Base-by-base conservation (phyloP, 2,329 filamentous ascomycete species). In the Metarhizium humberi region DNA sequence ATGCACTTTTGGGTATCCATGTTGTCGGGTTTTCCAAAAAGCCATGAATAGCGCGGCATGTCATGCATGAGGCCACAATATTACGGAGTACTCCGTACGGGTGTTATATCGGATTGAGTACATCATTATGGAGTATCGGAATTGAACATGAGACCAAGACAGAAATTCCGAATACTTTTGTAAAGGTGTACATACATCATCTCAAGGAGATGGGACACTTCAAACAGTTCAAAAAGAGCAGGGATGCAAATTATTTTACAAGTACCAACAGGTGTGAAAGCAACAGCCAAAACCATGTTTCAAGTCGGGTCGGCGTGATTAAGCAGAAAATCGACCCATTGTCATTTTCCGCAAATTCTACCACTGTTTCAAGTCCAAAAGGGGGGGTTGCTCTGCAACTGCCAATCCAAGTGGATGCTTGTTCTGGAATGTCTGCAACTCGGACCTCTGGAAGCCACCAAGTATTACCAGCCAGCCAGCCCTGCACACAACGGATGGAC, bases 41-140 rank as follows among this genome's bases (percentile, higher is more conserved):
- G 51, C 40, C 36, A 53, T 50, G 4, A 47, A 13, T 29, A 14
- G 34, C 10, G 38, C 50, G 60, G 61, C 60, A 62, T 58, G 60
- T 55, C 58, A 59, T 61, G 57, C 60, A 61, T 62, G 55, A 50
- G 55, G 54, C 59, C 51, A 57, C 59, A 40, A 4, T 40, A 14
- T 16, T 13, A 16, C 8, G 38, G 8, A 40, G 10, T 40, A 13
- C 8, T 40, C 38, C 38, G 2, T 40, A 5, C 38, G 38, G 7
- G 38, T 13, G 38, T 40, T 40, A 16, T 14, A 14, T 5, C 38
- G 11, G 10, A 16, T 11, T 13, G 11, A 40, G 38, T 5, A 11
- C 38, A 16, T 16, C 38, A 13, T 40, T 40, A 8, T 40, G 38
- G 38, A 40, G 38, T 14, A 40, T 40, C 14, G 13, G 13, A 36